Evolutionary conservation across 805 yeast species (phyloP).

Genomic region (Nakazawaea wyomingensis): DNA sequence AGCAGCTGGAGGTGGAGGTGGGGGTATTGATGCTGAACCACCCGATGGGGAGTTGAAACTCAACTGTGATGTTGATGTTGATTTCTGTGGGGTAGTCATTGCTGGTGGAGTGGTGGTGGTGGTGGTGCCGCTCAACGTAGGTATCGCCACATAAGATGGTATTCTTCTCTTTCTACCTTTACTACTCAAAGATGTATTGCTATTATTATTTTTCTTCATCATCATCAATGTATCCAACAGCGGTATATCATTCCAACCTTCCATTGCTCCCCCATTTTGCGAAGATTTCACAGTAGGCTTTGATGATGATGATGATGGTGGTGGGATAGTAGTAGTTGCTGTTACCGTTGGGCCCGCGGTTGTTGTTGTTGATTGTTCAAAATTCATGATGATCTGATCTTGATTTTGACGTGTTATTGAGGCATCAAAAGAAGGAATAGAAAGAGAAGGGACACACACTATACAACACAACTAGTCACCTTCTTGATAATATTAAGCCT

Average conservation of each 20-base stretch:
- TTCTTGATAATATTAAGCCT: no score
- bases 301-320: background rate
- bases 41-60: no score
- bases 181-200: conserved; percentile 2
- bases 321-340: background rate
- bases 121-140: background rate
- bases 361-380: background rate
- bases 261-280: conserved; percentile 12
- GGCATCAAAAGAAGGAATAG: no score
- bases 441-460: no score
- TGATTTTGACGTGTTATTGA: no score
- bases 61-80: background rate
- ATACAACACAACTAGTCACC: no score
- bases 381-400: no score
- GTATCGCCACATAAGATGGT: background rate
- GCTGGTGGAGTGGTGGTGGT: background rate
- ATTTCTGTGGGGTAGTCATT: no score
- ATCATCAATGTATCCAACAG: conserved; percentile 3
- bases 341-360: background rate
- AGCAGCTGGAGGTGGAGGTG: conserved; percentile 1
- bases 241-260: conserved; percentile 14
- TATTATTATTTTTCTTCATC: background rate
- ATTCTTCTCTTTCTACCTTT: conserved; percentile 5
- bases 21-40: background rate
- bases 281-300: conserved; percentile 6